Evolutionary conservation across 1,139 yeast species (phyloP).

Genomic region (Spathaspora sp.): DNA sequence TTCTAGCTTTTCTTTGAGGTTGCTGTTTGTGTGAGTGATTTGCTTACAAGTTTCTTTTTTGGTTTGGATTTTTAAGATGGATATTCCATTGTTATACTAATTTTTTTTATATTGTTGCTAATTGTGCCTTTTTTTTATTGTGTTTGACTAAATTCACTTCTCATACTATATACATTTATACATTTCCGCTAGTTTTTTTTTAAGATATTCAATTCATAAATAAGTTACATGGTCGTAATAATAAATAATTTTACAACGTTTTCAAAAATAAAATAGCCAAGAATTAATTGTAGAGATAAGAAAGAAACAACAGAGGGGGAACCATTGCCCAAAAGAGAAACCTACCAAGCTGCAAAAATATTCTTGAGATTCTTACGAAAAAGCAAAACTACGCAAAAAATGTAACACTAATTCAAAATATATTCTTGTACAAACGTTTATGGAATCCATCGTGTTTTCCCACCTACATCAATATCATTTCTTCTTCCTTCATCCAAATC

Average conservation of each 20-base stretch:
- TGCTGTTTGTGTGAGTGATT: not conserved
- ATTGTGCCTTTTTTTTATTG: not conserved
- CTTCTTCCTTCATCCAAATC: slow-evolving; percentile 48
- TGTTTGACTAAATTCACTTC: not conserved
- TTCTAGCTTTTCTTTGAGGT: not conserved
- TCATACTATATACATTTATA: not conserved
- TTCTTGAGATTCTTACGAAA: not conserved
- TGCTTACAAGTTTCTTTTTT: slow-evolving; percentile 1
- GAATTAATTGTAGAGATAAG: not conserved
- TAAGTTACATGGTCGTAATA: not conserved
- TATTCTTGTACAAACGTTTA: too few species aligned
- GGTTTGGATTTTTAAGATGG: not conserved
- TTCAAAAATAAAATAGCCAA: too few species aligned
- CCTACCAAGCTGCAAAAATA: not conserved
- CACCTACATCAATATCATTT: slow-evolving; percentile 26
- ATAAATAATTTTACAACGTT: not conserved
- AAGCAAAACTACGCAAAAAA: not conserved
- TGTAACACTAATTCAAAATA: too few species aligned
- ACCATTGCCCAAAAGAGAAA: not conserved
- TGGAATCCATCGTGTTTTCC: not conserved
- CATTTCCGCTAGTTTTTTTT: not conserved
- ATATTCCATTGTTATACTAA: not conserved
- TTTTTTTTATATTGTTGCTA: not conserved
- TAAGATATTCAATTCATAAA: not conserved
- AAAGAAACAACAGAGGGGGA: not conserved